Conservation (phyloP, 805 yeast species). For the Jamesozyma hellenica region DNA sequence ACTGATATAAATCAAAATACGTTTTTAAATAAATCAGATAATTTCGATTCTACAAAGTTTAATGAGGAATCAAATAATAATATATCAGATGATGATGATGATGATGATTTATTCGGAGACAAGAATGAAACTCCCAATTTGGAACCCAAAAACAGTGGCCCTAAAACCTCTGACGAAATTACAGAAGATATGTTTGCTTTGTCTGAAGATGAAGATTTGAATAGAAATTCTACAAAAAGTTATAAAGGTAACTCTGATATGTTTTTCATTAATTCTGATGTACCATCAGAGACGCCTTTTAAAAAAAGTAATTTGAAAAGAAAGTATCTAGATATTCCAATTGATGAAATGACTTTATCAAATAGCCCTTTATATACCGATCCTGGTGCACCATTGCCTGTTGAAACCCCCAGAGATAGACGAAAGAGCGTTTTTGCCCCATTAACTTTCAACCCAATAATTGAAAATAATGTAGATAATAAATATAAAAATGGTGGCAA, state of each 20-base stretch:
- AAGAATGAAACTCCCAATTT: constrained; percentile 19
- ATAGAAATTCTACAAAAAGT: constrained; percentile 5
- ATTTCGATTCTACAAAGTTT: background rate
- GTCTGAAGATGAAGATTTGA: constrained; percentile 23
- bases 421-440: constrained; percentile 71
- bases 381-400: constrained; percentile 78
- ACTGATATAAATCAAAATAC: background rate
- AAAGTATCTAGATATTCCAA: constrained; percentile 41
- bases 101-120: constrained; percentile 31
- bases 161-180: constrained; percentile 18
- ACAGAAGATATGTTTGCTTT: constrained; percentile 26
- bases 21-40: background rate
- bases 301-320: constrained; percentile 15
- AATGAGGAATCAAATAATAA: background rate
- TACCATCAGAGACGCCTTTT: constrained; percentile 1
- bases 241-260: background rate
- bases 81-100: constrained; percentile 24
- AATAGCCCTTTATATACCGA: constrained; percentile 53
- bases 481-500: constrained; percentile 88
- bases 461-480: constrained; percentile 65
- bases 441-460: constrained; percentile 67
- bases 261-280: background rate
- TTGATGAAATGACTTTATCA: constrained; percentile 47
- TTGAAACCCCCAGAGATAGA: constrained; percentile 37
- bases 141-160: constrained; percentile 7